Percentiles rank a stretch among this genome's conserved stretches.
Evolutionary conservation across 176 grass and related monocot genomes (phyloP).

Genomic region (Paspalum vaginatum): DNA sequence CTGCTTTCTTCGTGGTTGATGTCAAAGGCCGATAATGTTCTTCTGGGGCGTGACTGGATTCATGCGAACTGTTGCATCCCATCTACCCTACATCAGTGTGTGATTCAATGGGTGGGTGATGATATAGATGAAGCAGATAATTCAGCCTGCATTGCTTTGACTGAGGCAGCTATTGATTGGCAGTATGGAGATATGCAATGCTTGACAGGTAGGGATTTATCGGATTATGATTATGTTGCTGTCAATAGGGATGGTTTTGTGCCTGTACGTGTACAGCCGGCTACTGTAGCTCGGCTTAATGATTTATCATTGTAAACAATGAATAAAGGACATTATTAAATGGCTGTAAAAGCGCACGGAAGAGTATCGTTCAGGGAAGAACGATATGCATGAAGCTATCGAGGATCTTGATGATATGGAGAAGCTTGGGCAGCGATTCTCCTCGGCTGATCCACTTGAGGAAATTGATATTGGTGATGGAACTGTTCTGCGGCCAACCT

Average conservation of each 20-base stretch:
- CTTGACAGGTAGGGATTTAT: constrained; percentile 16
- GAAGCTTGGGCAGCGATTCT: not conserved
- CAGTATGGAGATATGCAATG: not conserved
- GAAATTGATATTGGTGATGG: not conserved
- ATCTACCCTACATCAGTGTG: not conserved
- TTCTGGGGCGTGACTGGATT: not conserved
- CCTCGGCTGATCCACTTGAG: not conserved
- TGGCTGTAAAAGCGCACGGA: not conserved
- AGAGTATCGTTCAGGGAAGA: not conserved
- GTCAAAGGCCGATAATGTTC: constrained; percentile 5
- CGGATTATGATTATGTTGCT: not conserved
- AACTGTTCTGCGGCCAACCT: not conserved
- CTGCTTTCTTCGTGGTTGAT: not conserved
- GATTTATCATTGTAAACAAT: not conserved
- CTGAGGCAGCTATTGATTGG: not conserved
- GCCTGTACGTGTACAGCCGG: not conserved
- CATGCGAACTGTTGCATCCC: not conserved
- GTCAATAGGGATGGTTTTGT: not conserved
- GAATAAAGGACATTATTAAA: constrained; percentile 12
- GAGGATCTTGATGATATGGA: not conserved
- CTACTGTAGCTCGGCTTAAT: constrained; percentile 11
- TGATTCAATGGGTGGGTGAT: constrained; percentile 3
- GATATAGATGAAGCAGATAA: constrained; percentile 16
- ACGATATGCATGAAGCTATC: not conserved
- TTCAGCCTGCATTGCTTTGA: not conserved